These are phyloP conservation scores for Termitomyces sp. DNA, from an alignment of 768 basidiomycete genomes.

Conservation along the genomic window DNA sequence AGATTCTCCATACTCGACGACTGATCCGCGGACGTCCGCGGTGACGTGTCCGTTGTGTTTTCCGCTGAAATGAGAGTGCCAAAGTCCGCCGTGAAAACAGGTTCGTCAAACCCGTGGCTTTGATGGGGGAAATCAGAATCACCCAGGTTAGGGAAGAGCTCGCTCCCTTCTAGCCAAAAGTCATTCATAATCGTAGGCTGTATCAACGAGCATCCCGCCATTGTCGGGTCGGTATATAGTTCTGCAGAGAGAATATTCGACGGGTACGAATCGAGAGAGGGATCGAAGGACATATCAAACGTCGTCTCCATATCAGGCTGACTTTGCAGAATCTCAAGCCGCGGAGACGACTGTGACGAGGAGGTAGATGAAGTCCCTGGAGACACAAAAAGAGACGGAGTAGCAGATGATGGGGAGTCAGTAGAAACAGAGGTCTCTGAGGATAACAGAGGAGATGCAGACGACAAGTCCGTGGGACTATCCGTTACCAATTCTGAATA, in stretches of 20 bases:
- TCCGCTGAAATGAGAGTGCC: slow-evolving; percentile 8
- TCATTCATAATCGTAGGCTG: slow-evolving; percentile 22
- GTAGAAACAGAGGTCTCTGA: slow-evolving; percentile 11
- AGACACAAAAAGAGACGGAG: slow-evolving; percentile 21
- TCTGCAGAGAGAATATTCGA: slow-evolving; percentile 35
- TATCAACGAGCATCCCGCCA: slow-evolving; percentile 28
- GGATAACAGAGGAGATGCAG: slow-evolving; percentile 8
- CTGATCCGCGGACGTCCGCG: slow-evolving; percentile 19
- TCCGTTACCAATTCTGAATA: slow-evolving; percentile 13
- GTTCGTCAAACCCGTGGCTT: slow-evolving; percentile 15
- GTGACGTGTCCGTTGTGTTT: slow-evolving; percentile 6
- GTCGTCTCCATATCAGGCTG: slow-evolving; percentile 25
- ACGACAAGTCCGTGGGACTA: slow-evolving; percentile 13
- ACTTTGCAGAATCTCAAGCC: slow-evolving; percentile 35
- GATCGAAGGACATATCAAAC: slow-evolving; percentile 31
- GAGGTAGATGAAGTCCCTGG: slow-evolving; percentile 33
- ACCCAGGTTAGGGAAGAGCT: slow-evolving; percentile 29
- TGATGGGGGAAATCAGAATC: slow-evolving; percentile 3
- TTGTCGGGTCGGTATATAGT: slow-evolving; percentile 31
- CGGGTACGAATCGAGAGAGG: slow-evolving; percentile 30
- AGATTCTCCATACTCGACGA: not conserved
- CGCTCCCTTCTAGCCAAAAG: slow-evolving; percentile 35
- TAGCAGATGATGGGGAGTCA: slow-evolving; percentile 12
- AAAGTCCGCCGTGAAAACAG: slow-evolving; percentile 19
- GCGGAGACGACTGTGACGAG: slow-evolving; percentile 36